Base-by-base conservation (phyloP, 2,329 filamentous ascomycete genomes). In the Ambrosiella cleistominuta region DNA sequence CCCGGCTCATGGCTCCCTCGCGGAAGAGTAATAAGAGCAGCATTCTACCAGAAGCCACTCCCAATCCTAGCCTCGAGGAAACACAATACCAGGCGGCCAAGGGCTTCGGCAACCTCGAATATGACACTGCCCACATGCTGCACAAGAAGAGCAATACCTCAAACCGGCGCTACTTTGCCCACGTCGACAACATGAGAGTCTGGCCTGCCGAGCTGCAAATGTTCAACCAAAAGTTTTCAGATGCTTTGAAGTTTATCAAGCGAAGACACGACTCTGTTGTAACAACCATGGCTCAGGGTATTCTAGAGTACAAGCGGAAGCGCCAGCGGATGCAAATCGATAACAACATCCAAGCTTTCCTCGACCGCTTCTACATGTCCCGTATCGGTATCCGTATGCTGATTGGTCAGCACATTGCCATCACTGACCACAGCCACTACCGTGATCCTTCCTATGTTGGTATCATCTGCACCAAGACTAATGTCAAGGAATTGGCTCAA, bases 311-410 rank as follows among this genome's bases (percentile, higher is more conserved):
- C 77, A 98, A 98, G 74, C 87, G 91, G 58, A 91, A 86, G 68
- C 82, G 89, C 62, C 93, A 98, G 76, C 83, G 93, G 57, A 93
- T 97, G 85, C 93, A 97, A 68, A 98, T 98, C 66, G 93, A 97
- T 72, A 85, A 90, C 69, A 94, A 90, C 65, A 96, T 98, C 61
- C 93, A 98, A 70, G 85, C 88, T 58, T 98, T 98, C 75, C 81
- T 98, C 63, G 93, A 98, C 72, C 87, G 93, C 61, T 98, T 98
- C 72, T 98, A 98, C 77, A 98, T 98, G 93, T 96, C 90, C 50
- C 88, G 93, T 62, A 98, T 98, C 67, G 93, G 93, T 63, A 98
- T 98, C 65, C 87, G 93, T 65, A 98, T 98, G 93, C 82, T 98
- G 55, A 96, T 98, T 66, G 93, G 93, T 57, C 93, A 98, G 70